Evolutionary conservation across 164 flowering plant genomes (phyloP).

Genomic region (Amborella trichopoda): DNA sequence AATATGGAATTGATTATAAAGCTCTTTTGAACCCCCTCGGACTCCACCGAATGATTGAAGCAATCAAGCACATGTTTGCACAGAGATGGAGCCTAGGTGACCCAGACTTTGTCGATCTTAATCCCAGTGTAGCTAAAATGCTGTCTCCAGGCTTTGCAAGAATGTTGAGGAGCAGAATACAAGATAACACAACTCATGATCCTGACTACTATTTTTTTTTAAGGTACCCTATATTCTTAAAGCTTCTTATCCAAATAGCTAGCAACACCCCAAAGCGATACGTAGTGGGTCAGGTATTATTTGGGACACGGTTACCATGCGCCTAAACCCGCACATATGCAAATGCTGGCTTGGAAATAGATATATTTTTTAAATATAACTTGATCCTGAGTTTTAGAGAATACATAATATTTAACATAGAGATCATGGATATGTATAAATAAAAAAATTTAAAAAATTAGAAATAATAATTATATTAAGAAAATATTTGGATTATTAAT

Average conservation of each 20-base stretch:
- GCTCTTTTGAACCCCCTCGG: conserved; percentile 54
- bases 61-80: conserved; percentile 85
- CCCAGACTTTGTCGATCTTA: conserved; percentile 51
- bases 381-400: no score
- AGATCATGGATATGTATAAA: no score
- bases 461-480: no score
- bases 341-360: no score
- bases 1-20: conserved; percentile 40
- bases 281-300: no score
- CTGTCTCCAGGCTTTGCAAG: conserved; percentile 56
- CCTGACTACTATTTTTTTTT: conserved; percentile 59
- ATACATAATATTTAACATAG: no score
- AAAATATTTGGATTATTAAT: no score
- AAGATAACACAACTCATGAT: conserved; percentile 81
- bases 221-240: conserved; percentile 7
- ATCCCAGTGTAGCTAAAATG: conserved; percentile 37
- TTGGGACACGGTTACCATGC: no score
- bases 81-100: conserved; percentile 86
- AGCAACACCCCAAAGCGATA: no score
- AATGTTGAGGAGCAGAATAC: conserved; percentile 38
- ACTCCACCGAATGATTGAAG: conserved; percentile 73
- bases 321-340: no score
- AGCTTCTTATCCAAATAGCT: background rate
- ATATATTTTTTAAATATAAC: no score
- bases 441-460: no score